Base-by-base conservation (phyloP, 345 rosid genomes). In the Pseudoturritis turrita region DNA sequence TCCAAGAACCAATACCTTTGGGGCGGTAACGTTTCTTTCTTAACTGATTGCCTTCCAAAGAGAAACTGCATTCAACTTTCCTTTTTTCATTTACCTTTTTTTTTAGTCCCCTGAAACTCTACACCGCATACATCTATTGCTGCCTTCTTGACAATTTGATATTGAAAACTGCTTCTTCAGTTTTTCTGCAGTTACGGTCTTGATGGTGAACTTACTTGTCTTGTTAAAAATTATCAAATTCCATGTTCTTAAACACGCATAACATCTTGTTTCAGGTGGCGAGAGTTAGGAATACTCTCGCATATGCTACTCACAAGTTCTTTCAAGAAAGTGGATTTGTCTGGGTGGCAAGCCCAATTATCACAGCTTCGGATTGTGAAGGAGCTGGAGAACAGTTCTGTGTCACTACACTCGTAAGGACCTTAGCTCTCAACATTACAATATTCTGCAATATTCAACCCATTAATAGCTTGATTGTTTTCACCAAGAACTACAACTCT, bases 371-470 rank as follows among this genome's bases (percentile, higher is more conserved):
- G 2, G 99, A 95, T 73, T 91, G 97, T 81, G 97, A 95, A 85
- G 99, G 99, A 58, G 99, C 96, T 4, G 99, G 99, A 47, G 97
- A 91, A 81, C 99, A 95, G 80, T 95, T 95, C 74, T 95, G 99
- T 57, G 97, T 91, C 60, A 95, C 99, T 77, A 95, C 96, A 69
- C 85, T 95, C 86, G 99, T 95, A 88, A 71, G 84, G 67, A 23
- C 36, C 15, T 3, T 62, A 64, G n/a, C 71, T 75, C 74, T 47
- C 55, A 25, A n/a, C 47, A 39, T 35, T 49, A 26, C 1, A 31
- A 11, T 17, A 23, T 70, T 66, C 23, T 55, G 33, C 33, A 28
- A 37, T 35, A 35, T 4, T 6, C 31, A 28, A 31, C 58, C 26
- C 54, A 8, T 37, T 46, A 45, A 7, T 23, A 14, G 15, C 26